These are phyloP conservation scores for Chlorencoelia australis DNA, from an alignment of 2,329 filamentous ascomycete species.

Conservation along the genomic window DNA sequence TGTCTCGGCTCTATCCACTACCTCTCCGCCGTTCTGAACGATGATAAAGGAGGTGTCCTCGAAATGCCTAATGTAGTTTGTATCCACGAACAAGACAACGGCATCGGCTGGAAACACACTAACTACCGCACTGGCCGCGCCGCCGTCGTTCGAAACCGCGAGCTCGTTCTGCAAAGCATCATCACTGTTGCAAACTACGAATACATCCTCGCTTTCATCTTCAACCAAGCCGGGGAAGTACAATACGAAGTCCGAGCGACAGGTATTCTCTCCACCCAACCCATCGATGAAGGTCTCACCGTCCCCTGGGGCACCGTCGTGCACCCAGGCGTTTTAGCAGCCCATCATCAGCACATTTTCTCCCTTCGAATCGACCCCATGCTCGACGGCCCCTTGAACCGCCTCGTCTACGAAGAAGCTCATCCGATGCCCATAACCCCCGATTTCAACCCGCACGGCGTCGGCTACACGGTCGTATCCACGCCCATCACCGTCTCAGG, in stretches of 20 bases:
- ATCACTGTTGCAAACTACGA: conserved; percentile 66
- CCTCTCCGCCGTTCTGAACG: conserved; percentile 45
- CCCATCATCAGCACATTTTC: conserved; percentile 71
- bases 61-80: conserved; percentile 58
- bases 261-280: conserved; percentile 57
- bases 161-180: conserved; percentile 59
- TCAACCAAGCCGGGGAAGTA: conserved; percentile 60
- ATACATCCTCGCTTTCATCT: conserved; percentile 62
- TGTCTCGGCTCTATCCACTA: conserved; percentile 63
- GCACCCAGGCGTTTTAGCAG: conserved; percentile 57
- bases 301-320: conserved; percentile 61
- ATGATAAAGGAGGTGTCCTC: conserved; percentile 48
- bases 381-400: conserved; percentile 45
- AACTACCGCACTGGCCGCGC: conserved; percentile 56
- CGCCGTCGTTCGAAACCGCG: conserved; percentile 51
- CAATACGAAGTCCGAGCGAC: conserved; percentile 60
- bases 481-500: conserved; percentile 37
- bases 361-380: conserved; percentile 54
- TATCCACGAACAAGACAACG: conserved; percentile 60
- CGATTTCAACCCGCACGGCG: conserved; percentile 40
- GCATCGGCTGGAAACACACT: conserved; percentile 60
- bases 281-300: conserved; percentile 53
- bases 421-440: conserved; percentile 49
- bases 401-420: conserved; percentile 47
- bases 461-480: conserved; percentile 38